A percentile compares a stretch with the other conserved stretches of the same genome.
phyloP scores from a whole-genome alignment of 192 early-diverging fungal genomes.

The Backusella luteola region DNA sequence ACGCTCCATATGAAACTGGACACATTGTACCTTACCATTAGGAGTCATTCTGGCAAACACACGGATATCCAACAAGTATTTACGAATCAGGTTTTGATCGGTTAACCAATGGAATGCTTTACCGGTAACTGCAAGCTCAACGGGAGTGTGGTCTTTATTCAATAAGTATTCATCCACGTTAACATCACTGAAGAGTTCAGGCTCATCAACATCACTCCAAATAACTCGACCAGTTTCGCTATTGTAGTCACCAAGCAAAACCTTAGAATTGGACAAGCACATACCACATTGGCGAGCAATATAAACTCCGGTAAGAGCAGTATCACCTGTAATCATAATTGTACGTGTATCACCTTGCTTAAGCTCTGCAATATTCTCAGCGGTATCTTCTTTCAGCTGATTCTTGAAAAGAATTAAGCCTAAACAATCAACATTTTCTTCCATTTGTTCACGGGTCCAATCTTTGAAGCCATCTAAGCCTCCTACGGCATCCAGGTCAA shows the following conservation, averaged over 20 bases:
- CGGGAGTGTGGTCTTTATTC: conserved; percentile 33
- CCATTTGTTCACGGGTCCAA: conserved; percentile 58
- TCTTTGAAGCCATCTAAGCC: conserved; percentile 28
- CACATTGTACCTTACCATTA: conserved; percentile 69
- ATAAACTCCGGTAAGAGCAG: conserved; percentile 68
- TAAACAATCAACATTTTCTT: conserved; percentile 50
- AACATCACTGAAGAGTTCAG: conserved; percentile 36
- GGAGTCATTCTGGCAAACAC: conserved; percentile 81
- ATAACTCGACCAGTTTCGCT: conserved; percentile 37
- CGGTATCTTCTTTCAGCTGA: conserved; percentile 70
- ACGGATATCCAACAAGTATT: conserved; percentile 64
- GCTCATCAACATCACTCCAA: conserved; percentile 61
- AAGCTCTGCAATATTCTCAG: conserved; percentile 63
- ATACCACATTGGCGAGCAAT: conserved; percentile 64
- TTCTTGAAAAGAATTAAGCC: conserved; percentile 77
- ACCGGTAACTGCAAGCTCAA: conserved; percentile 73
- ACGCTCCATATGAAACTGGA: conserved; percentile 70
- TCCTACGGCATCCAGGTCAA: conserved; percentile 39
- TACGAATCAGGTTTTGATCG: conserved; percentile 40
- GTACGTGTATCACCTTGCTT: conserved; percentile 65
- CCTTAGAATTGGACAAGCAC: conserved; percentile 25
- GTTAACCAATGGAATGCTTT: conserved; percentile 60
- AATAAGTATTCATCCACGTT: conserved; percentile 27
- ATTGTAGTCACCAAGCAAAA: conserved; percentile 53
- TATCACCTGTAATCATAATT: conserved; percentile 85